These are phyloP conservation scores for Colletotrichum aenigma DNA, from an alignment of 2,329 filamentous ascomycete genomes.

Conservation along the genomic window DNA sequence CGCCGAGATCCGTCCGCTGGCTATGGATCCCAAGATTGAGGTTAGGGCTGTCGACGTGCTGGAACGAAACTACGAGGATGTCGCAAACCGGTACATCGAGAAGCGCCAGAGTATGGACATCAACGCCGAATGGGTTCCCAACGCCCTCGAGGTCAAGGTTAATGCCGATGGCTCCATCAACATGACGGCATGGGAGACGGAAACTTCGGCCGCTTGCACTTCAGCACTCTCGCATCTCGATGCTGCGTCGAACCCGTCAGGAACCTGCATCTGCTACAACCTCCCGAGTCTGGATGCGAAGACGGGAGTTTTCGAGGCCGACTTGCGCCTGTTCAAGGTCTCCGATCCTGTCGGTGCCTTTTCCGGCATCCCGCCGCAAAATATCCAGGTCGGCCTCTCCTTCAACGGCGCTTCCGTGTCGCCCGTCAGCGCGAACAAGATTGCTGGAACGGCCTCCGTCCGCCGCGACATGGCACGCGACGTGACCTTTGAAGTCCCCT, in stretches of 20 bases:
- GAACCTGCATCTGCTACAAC: constrained; percentile 84
- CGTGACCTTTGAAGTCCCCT: background rate
- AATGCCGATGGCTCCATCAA: constrained; percentile 53
- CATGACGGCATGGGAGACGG: constrained; percentile 58
- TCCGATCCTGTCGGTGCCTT: constrained; percentile 62
- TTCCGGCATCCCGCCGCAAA: constrained; percentile 51
- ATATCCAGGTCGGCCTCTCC: constrained; percentile 58
- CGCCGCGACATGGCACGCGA: constrained; percentile 23
- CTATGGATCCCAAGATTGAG: constrained; percentile 31
- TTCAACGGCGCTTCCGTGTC: constrained; percentile 61
- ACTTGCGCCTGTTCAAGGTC: constrained; percentile 76
- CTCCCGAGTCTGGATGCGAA: constrained; percentile 70
- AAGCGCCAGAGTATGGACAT: constrained; percentile 19
- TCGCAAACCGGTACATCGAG: constrained; percentile 23
- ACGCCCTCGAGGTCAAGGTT: constrained; percentile 32
- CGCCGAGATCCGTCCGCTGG: constrained; percentile 17
- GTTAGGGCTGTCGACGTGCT: constrained; percentile 24
- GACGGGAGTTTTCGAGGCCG: constrained; percentile 76
- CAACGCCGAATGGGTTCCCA: constrained; percentile 10
- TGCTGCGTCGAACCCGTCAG: constrained; percentile 72
- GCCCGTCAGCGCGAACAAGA: constrained; percentile 36
- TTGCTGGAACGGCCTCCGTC: constrained; percentile 27
- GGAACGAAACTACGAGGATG: constrained; percentile 16
- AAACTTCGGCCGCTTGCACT: constrained; percentile 62
- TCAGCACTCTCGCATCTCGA: constrained; percentile 58